Evolutionary conservation across 306 rosid species (phyloP).

Genomic region (Hippophae tibetana): DNA sequence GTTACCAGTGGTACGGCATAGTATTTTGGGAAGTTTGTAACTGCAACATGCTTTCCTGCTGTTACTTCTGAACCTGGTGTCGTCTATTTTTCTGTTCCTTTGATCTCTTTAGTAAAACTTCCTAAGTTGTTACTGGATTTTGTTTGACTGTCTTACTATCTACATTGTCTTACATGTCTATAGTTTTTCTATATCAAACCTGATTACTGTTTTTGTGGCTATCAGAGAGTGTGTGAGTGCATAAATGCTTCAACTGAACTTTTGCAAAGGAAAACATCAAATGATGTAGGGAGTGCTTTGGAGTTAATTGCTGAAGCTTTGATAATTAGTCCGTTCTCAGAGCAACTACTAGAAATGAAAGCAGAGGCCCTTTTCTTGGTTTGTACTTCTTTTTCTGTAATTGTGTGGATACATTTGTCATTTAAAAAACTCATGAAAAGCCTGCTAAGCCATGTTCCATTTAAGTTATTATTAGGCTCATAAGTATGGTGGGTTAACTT

Average conservation of each 20-base stretch:
- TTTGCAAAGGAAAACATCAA: slow-evolving; percentile 46
- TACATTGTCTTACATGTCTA: slow-evolving; percentile 3
- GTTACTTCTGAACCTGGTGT: neutral
- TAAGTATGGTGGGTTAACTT: slow-evolving; percentile 23
- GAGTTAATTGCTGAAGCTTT: slow-evolving; percentile 62
- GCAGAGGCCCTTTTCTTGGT: slow-evolving; percentile 79
- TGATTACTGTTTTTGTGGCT: slow-evolving; percentile 10
- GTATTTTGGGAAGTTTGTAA: neutral
- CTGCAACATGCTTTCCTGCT: slow-evolving; percentile 1
- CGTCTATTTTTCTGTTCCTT: slow-evolving; percentile 1
- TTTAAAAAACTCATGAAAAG: slow-evolving; percentile 11
- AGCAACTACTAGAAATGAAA: slow-evolving; percentile 82
- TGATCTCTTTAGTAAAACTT: neutral
- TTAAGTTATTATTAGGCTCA: neutral
- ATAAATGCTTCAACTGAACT: slow-evolving; percentile 45
- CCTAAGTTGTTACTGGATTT: neutral
- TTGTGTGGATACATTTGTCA: slow-evolving; percentile 13
- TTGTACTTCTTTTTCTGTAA: slow-evolving; percentile 19
- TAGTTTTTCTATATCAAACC: neutral
- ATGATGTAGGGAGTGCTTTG: slow-evolving; percentile 49
- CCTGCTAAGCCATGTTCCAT: slow-evolving; percentile 1
- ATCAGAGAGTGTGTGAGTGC: slow-evolving; percentile 68
- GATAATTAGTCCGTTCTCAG: slow-evolving; percentile 58
- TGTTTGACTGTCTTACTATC: neutral
- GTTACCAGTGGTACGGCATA: neutral